Base-by-base conservation (phyloP, 805 yeast genomes). In the Sporopachydermia lactativora region DNA sequence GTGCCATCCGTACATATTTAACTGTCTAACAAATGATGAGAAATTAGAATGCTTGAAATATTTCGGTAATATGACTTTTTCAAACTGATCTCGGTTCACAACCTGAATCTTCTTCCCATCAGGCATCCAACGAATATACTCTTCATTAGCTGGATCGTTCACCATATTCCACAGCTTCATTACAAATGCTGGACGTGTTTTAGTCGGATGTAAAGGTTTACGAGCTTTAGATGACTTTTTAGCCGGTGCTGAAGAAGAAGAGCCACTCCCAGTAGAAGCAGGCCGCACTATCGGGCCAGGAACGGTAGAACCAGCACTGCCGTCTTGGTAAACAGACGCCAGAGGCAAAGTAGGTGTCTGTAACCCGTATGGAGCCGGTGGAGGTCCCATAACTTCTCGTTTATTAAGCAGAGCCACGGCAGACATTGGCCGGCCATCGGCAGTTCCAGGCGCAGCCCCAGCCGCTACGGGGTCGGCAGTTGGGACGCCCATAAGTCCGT, bases 1-100 rank as follows among this genome's bases (percentile, higher is more conserved):
- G 64, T 88, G 97, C 96, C 96, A 92, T 6, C 98, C 98, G 57
- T 92, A 92, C 98, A 92, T 89, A 61, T 89, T 89, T 52, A 89
- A 68, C 57, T 89, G 98, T 46, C 98, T 75, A 13, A 92, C 97
- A 68, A 92, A 92, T 19, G 92, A 78, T 15, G 97, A 94, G 61
- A 92, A 88, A 57, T 92, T 89, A 45, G 83, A 80, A 61, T 92
- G 98, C 58, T 92, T 92, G 68, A 88, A 92, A 62, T 85, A 92
- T 53, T 78, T 77, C 3, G 99, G 98, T 46, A 92, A 62, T 18
- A 92, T 78, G 44, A 70, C 65, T 51, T 78, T 82, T 70, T 86
- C 92, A 53, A 92, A 89, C 45, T 59, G 60, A 46, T 89, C 97
- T 40, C 95, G 70, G 50, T 86, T 83, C 36, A 71, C 70, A 5